These are phyloP conservation scores for Clonostachys rhizophaga DNA, from an alignment of 2,329 filamentous ascomycete species.

Conservation along the genomic window DNA sequence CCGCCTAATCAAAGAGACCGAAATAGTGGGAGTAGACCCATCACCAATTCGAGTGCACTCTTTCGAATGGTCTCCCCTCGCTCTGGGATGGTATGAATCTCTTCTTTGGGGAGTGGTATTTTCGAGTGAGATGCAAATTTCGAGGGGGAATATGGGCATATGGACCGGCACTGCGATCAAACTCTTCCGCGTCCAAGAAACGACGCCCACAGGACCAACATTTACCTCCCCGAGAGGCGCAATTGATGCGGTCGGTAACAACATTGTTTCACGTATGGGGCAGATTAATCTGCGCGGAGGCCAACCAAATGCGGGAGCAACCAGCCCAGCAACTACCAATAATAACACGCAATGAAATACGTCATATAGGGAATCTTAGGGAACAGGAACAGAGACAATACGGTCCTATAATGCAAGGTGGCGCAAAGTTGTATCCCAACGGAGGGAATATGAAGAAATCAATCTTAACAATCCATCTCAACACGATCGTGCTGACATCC, in stretches of 20 bases:
- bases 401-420: neutral
- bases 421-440: too few species aligned
- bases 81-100: conserved; percentile 93
- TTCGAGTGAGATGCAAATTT: conserved; percentile 80
- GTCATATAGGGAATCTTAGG: neutral
- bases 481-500: too few species aligned
- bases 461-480: too few species aligned
- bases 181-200: conserved; percentile 86
- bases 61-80: conserved; percentile 90
- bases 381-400: neutral
- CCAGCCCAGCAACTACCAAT: conserved; percentile 7
- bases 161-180: conserved; percentile 91
- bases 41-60: conserved; percentile 74
- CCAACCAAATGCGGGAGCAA: neutral
- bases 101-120: conserved; percentile 93
- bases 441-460: too few species aligned
- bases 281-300: conserved; percentile 66
- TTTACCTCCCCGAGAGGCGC: conserved; percentile 82
- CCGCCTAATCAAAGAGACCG: conserved; percentile 52
- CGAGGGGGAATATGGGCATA: conserved; percentile 82
- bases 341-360: neutral
- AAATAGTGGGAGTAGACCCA: conserved; percentile 69
- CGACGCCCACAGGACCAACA: conserved; percentile 72
- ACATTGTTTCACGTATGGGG: conserved; percentile 81
- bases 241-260: conserved; percentile 88